Evolutionary conservation across 257 asterid genomes (phyloP).

Genomic region (Primulina eburnea): DNA sequence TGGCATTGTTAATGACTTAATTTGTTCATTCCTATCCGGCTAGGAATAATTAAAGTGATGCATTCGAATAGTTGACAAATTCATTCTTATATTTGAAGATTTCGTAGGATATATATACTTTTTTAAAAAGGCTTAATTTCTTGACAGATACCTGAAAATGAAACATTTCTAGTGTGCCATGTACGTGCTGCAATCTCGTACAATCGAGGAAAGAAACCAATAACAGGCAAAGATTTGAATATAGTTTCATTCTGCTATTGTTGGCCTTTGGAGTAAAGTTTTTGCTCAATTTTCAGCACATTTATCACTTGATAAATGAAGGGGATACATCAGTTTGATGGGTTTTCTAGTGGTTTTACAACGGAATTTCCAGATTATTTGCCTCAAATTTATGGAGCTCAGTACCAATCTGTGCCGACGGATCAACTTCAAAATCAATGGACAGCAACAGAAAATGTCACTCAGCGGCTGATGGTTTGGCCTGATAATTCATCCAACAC

Average conservation of each 20-base stretch:
- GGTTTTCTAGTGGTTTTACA: conserved; percentile 31
- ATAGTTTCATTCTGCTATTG: conserved; percentile 3
- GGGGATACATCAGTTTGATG: conserved; percentile 36
- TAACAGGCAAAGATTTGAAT: conserved; percentile 16
- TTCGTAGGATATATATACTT: conserved; percentile 29
- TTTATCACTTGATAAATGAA: conserved; percentile 33
- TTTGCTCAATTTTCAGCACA: not conserved
- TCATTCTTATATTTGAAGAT: conserved; percentile 39
- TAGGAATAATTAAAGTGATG: conserved; percentile 37
- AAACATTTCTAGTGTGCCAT: conserved; percentile 26
- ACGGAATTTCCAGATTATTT: conserved; percentile 30
- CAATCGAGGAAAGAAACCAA: conserved; percentile 23
- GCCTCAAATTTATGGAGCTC: conserved; percentile 30
- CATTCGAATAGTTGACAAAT: conserved; percentile 35
- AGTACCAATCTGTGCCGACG: conserved; percentile 30
- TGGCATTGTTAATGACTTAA: conserved; percentile 55
- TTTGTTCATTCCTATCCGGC: conserved; percentile 53
- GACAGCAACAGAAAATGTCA: not conserved
- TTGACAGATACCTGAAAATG: conserved; percentile 22
- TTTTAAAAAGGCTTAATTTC: not conserved
- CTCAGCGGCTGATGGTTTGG: conserved; percentile 33
- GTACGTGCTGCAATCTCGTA: conserved; percentile 22
- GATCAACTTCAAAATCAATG: conserved; percentile 35
- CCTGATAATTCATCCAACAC: conserved; percentile 23
- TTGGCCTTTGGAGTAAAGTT: conserved; percentile 5